Evolutionary conservation across 768 basidiomycete genomes (phyloP).

Genomic region (Trametes elegans): DNA sequence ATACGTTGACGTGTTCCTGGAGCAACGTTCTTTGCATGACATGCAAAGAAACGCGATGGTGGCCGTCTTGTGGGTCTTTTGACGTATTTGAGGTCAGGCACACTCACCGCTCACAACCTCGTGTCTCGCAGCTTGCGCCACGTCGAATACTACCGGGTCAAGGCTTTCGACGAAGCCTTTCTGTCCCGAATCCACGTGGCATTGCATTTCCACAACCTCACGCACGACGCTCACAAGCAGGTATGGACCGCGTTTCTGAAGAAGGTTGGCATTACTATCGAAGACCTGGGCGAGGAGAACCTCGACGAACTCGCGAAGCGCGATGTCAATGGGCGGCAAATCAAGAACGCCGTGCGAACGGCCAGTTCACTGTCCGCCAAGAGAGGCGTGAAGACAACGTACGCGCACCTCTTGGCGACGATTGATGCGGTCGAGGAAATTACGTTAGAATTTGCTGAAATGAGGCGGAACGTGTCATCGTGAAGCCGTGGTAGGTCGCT

Average conservation of each 20-base stretch:
- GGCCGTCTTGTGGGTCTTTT: slow-evolving; percentile 42
- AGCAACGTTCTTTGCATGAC: slow-evolving; percentile 62
- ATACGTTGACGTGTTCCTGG: slow-evolving; percentile 65
- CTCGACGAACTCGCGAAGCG: slow-evolving; percentile 45
- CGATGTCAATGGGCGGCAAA: slow-evolving; percentile 62
- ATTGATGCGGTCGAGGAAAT: slow-evolving; percentile 59
- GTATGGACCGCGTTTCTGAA: slow-evolving; percentile 29
- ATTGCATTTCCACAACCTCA: slow-evolving; percentile 29
- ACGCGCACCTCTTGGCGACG: slow-evolving; percentile 52
- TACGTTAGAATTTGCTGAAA: slow-evolving; percentile 14
- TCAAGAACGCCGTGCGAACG: slow-evolving; percentile 66
- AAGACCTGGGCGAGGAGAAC: slow-evolving; percentile 37
- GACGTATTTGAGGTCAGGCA: not conserved
- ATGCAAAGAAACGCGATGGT: slow-evolving; percentile 68
- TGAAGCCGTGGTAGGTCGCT: not conserved
- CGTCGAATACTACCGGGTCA: slow-evolving; percentile 31
- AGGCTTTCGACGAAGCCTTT: slow-evolving; percentile 67
- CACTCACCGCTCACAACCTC: not conserved
- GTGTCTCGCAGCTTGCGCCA: slow-evolving; percentile 22
- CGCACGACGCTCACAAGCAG: slow-evolving; percentile 19
- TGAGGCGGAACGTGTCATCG: not conserved
- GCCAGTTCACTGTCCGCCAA: slow-evolving; percentile 56
- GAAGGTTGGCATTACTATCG: slow-evolving; percentile 17
- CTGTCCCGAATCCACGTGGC: slow-evolving; percentile 62
- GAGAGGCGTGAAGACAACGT: slow-evolving; percentile 42